These are phyloP conservation scores for Quercus wislizeni DNA, from an alignment of 306 rosid species.

Conservation along the genomic window DNA sequence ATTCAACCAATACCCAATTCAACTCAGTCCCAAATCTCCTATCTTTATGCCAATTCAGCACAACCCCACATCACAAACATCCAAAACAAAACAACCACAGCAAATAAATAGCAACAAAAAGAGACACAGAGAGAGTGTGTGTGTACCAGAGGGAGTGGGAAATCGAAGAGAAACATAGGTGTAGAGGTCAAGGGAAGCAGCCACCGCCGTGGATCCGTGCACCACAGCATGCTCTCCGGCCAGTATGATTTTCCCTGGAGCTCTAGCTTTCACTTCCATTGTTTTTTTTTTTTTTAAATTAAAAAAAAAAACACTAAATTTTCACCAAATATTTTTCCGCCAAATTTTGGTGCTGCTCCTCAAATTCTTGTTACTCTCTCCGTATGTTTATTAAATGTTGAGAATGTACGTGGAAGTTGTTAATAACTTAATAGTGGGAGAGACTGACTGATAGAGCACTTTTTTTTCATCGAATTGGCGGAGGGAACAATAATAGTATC, in stretches of 20 bases:
- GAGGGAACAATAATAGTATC: too few species aligned
- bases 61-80: neutral
- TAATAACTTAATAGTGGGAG: too few species aligned
- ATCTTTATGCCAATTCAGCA: neutral
- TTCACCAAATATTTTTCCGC: too few species aligned
- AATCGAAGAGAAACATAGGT: conserved; percentile 72
- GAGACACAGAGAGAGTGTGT: neutral
- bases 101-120: neutral
- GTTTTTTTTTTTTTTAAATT: neutral
- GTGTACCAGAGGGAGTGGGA: conserved; percentile 63
- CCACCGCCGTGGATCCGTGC: conserved; percentile 93
- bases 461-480: too few species aligned
- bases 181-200: conserved; percentile 72
- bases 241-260: conserved; percentile 87
- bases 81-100: neutral
- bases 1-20: neutral
- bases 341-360: too few species aligned
- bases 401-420: too few species aligned
- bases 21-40: neutral
- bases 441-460: too few species aligned
- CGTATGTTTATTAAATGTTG: too few species aligned
- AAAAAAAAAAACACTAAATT: too few species aligned
- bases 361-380: too few species aligned
- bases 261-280: conserved; percentile 89
- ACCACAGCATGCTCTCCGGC: conserved; percentile 97